These are phyloP conservation scores for Penicillium cinerascens DNA, from an alignment of 495 filamentous ascomycete genomes.

Conservation along the genomic window DNA sequence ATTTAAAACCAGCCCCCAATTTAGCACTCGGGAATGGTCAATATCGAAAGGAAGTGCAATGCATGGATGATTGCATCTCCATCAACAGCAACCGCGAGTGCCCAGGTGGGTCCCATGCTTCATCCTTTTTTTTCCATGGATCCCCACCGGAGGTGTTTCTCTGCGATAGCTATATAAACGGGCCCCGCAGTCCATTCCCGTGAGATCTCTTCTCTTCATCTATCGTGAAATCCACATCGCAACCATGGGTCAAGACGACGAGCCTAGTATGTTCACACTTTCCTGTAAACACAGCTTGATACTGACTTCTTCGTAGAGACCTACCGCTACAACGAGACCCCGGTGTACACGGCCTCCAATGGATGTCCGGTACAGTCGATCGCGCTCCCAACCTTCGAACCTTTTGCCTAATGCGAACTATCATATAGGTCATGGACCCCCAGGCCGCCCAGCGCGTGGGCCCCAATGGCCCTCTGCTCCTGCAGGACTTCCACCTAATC, in stretches of 20 bases:
- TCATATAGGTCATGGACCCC: conserved; percentile 49
- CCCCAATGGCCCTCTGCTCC: conserved; percentile 58
- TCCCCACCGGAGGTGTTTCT: not conserved
- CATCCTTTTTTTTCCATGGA: conserved; percentile 3
- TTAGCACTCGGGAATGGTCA: too few species aligned
- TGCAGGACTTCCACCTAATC: conserved; percentile 62
- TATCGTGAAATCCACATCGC: not conserved
- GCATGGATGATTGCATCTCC: conserved; percentile 1
- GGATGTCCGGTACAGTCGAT: conserved; percentile 25
- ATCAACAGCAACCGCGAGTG: not conserved
- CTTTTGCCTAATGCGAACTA: conserved; percentile 8
- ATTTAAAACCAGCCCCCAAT: too few species aligned
- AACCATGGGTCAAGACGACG: conserved; percentile 38
- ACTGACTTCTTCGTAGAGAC: conserved; percentile 24
- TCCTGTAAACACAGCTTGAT: not conserved
- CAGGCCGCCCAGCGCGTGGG: conserved; percentile 58
- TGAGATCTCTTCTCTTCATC: not conserved
- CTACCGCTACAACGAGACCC: conserved; percentile 52
- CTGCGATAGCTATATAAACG: not conserved
- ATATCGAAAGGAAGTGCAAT: not conserved
- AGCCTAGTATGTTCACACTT: conserved; percentile 25
- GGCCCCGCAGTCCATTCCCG: not conserved
- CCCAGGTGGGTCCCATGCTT: conserved; percentile 10
- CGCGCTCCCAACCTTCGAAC: not conserved
- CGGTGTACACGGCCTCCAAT: conserved; percentile 49